These are phyloP conservation scores for Lachnellula hyalina DNA, from an alignment of 2,329 filamentous ascomycete species.

Conservation along the genomic window DNA sequence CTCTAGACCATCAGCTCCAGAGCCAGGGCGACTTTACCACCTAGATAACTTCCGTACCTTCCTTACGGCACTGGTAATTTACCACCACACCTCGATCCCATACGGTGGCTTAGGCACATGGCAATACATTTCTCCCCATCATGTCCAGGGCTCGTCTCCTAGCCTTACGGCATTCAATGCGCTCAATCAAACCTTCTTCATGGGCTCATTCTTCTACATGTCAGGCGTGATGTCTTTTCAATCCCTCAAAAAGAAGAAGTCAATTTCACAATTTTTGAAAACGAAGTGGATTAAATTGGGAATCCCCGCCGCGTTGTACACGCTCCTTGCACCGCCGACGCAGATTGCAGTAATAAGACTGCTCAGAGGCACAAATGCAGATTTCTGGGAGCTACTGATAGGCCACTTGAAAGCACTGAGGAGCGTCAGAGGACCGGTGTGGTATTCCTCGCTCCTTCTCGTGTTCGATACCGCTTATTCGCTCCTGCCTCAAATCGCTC, in stretches of 20 bases:
- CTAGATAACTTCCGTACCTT: constrained; percentile 6
- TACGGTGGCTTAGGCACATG: constrained; percentile 8
- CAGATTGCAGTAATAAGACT: constrained; percentile 2
- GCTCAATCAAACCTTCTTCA: constrained; percentile 9
- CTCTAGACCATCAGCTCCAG: not conserved
- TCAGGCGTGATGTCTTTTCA: constrained; percentile 4
- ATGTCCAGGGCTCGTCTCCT: not conserved
- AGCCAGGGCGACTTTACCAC: not conserved
- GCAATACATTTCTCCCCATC: constrained; percentile 2
- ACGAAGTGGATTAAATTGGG: constrained; percentile 6
- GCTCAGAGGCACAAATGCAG: not conserved
- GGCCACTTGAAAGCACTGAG: not conserved
- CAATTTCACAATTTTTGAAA: not conserved
- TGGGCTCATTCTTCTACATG: constrained; percentile 11
- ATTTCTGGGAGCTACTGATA: not conserved
- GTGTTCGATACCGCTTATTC: not conserved
- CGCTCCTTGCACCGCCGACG: not conserved
- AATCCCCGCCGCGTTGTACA: constrained; percentile 3
- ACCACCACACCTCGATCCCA: constrained; percentile 6
- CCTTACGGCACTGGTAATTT: constrained; percentile 8
- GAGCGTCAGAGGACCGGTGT: constrained; percentile 2
- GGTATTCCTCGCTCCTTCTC: constrained; percentile 3
- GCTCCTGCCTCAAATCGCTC: not conserved
- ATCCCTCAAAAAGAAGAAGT: constrained; percentile 3
- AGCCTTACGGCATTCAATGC: constrained; percentile 7